Conservation (phyloP, 2,329 filamentous ascomycete species). For the Rutstroemia sydowiana region DNA sequence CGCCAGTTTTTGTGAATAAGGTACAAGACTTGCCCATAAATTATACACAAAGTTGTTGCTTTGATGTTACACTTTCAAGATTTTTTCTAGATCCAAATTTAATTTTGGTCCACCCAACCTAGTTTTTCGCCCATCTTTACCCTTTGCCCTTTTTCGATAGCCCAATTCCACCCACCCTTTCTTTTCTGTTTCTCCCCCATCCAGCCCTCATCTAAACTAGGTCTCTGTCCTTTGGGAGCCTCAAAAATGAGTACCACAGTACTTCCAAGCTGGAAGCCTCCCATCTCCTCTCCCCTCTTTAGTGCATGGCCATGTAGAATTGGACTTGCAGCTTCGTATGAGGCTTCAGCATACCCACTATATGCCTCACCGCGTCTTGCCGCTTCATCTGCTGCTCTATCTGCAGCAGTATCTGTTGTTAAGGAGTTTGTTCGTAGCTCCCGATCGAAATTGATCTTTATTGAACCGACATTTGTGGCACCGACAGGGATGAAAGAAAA, state of each 20-base stretch:
- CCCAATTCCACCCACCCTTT: conserved; percentile 74
- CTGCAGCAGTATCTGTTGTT: conserved; percentile 85
- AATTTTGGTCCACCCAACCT: conserved; percentile 58
- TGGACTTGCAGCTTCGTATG: conserved; percentile 69
- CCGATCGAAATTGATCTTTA: conserved; percentile 92
- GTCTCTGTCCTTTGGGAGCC: conserved; percentile 60
- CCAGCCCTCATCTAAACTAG: conserved; percentile 54
- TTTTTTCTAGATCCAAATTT: conserved; percentile 5
- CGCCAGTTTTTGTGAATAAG: too few species aligned
- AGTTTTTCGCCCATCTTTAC: conserved; percentile 85
- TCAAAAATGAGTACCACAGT: conserved; percentile 96
- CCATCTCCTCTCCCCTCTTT: conserved; percentile 90
- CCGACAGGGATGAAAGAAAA: conserved; percentile 94
- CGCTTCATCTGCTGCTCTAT: conserved; percentile 76
- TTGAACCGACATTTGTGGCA: conserved; percentile 94
- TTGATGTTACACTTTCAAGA: background rate
- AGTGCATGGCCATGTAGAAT: conserved; percentile 79
- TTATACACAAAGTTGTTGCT: background rate
- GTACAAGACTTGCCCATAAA: background rate
- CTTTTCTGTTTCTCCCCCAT: conserved; percentile 44
- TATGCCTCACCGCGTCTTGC: conserved; percentile 71
- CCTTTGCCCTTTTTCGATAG: conserved; percentile 76
- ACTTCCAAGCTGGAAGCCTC: conserved; percentile 91
- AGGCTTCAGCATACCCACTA: conserved; percentile 87
- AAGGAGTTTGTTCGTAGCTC: conserved; percentile 91